Evolutionary conservation across 768 basidiomycete genomes (phyloP).

Genomic region (Solioccasus polychromus): DNA sequence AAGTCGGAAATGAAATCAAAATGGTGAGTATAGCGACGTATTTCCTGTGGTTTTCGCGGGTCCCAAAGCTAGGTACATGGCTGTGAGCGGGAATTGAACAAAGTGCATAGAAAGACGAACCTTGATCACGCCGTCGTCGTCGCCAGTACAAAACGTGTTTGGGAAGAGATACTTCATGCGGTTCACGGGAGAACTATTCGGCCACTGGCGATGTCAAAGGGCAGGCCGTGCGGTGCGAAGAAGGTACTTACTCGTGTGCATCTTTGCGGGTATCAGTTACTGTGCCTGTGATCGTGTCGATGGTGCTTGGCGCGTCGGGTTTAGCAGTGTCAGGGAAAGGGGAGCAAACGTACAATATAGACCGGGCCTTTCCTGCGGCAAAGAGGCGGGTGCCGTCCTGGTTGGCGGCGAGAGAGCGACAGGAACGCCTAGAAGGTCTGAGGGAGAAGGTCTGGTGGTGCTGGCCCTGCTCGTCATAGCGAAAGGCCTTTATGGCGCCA

Average conservation of each 20-base stretch:
- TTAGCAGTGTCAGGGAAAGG: neutral
- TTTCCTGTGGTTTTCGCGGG: slow-evolving; percentile 60
- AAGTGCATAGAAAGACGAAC: slow-evolving; percentile 38
- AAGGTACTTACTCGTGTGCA: slow-evolving; percentile 63
- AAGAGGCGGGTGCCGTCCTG: slow-evolving; percentile 69
- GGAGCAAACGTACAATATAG: slow-evolving; percentile 60
- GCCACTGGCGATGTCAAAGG: slow-evolving; percentile 34
- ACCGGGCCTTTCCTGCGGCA: slow-evolving; percentile 78
- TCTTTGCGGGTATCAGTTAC: slow-evolving; percentile 45
- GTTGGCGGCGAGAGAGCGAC: slow-evolving; percentile 67
- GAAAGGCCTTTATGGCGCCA: slow-evolving; percentile 79
- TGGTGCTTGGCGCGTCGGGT: slow-evolving; percentile 43
- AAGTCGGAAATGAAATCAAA: slow-evolving; percentile 96
- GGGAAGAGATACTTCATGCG: slow-evolving; percentile 72
- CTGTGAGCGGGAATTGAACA: neutral
- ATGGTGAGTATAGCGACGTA: slow-evolving; percentile 78
- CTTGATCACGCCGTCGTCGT: slow-evolving; percentile 94
- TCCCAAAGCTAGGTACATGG: slow-evolving; percentile 75
- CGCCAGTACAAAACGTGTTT: slow-evolving; percentile 78
- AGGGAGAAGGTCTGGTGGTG: slow-evolving; percentile 56
- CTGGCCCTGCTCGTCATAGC: slow-evolving; percentile 70
- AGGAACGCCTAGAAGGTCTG: slow-evolving; percentile 80
- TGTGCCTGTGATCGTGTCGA: slow-evolving; percentile 62
- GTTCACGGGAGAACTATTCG: slow-evolving; percentile 75
- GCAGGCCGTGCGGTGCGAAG: slow-evolving; percentile 3